These are phyloP conservation scores for Scytalidium lignicola DNA, from an alignment of 2,329 filamentous ascomycete species.

Conservation along the genomic window DNA sequence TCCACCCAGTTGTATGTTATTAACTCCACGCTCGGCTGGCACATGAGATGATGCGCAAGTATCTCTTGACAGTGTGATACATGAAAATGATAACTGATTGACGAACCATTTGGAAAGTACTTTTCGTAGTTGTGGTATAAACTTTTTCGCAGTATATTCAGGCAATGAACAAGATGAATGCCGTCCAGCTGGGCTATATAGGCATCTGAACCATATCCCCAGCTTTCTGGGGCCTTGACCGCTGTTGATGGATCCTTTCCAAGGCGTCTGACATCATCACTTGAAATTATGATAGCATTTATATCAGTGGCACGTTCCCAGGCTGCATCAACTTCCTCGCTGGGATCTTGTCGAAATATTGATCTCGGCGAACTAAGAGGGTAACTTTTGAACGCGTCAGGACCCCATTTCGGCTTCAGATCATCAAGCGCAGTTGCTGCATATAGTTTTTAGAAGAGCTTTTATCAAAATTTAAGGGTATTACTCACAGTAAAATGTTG, in stretches of 20 bases:
- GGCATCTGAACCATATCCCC: constrained; percentile 26
- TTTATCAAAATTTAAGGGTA: neutral
- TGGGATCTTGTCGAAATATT: constrained; percentile 1
- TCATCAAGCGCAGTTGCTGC: neutral
- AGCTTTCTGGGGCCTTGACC: constrained; percentile 23
- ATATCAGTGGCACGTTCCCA: neutral
- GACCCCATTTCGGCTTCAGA: neutral
- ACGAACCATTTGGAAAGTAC: constrained; percentile 1
- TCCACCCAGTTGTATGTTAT: constrained; percentile 30
- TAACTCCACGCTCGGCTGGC: constrained; percentile 26
- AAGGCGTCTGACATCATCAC: constrained; percentile 20
- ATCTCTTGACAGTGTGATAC: constrained; percentile 27
- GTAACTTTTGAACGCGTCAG: neutral
- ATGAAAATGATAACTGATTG: constrained; percentile 12
- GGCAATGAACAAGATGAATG: constrained; percentile 29
- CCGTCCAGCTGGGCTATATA: constrained; percentile 29
- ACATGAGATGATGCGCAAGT: constrained; percentile 27
- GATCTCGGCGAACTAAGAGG: neutral
- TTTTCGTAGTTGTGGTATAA: constrained; percentile 1
- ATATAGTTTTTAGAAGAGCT: neutral
- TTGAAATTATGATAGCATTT: constrained; percentile 14
- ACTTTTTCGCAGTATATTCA: constrained; percentile 24
- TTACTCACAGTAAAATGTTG: neutral
- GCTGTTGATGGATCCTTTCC: constrained; percentile 26
- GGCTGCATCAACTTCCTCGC: constrained; percentile 3